Evolutionary conservation across 2,329 filamentous ascomycete genomes (phyloP), one percentile per base, ranked within the genome.

Genomic region (Anthostomella pinea): DNA sequence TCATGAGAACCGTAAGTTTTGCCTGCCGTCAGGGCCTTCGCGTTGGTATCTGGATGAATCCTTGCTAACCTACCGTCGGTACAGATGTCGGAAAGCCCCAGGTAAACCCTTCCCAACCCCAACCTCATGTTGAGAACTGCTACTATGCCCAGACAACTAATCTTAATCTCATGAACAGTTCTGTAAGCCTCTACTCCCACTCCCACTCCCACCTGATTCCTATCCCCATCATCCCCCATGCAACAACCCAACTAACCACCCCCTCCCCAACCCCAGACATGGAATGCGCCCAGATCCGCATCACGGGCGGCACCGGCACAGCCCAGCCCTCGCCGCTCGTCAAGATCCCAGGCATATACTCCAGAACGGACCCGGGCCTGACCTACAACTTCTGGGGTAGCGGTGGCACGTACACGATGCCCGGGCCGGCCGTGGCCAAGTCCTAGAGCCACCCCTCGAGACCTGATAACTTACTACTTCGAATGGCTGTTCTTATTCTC

Each of bases 311-410:
- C 33, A 39, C 36, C 22, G 48, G 47, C 30, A 51, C 49, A 0
- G 49, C 35, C 23, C 46, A 41, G 3, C 52, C 53, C 1, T 39
- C 46, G 20, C 51, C 51, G 0, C 20, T 52, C n/a, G 62, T 63
- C 10, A 51, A 58, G 29, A 68, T 70, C 43, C 66, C 67, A 5
- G 67, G 67, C 40, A 48, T 68, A 56, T 62, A 57, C 45, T 42
- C 17, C 3, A 45, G 40, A 33, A 35, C 15, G 5, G 52, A 58
- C 41, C 41, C 46, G 7, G 51, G 50, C 6, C 39, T 57, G 3
- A 48, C 39, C 7, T 58, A 54, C 39, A 52, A 49, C 47, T 46
- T 52, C 39, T 58, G 49, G 49, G 48, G 48, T 19, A 43, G 42
- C 20, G 33, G 27, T 7, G 49, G 45, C 18, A 16, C 41, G 15